A percentile compares a stretch with the other conserved stretches of the same genome.
phyloP scores from a whole-genome alignment of 306 rosid species.

The Glycyrrhiza uralensis region DNA sequence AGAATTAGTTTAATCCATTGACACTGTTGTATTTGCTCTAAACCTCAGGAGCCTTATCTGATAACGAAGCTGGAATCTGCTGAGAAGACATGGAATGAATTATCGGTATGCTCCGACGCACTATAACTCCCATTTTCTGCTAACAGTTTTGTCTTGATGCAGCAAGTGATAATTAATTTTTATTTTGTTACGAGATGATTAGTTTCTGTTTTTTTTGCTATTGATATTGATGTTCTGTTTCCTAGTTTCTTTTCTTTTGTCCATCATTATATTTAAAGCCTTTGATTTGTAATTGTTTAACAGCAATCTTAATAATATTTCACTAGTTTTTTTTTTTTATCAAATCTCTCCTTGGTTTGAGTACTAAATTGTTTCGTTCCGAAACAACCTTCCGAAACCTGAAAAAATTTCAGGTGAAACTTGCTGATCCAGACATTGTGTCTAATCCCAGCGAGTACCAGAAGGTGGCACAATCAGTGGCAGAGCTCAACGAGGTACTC shows the following conservation, averaged over 20 bases:
- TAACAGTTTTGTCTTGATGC: neutral
- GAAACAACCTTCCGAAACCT: too few species aligned
- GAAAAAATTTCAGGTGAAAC: constrained; percentile 59
- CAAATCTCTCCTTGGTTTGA: too few species aligned
- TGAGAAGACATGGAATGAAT: constrained; percentile 91
- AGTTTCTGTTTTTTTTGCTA: too few species aligned
- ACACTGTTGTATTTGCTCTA: neutral
- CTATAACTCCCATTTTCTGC: neutral
- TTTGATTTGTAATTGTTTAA: too few species aligned
- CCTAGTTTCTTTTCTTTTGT: too few species aligned
- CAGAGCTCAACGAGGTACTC: constrained; percentile 82
- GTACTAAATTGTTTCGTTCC: too few species aligned
- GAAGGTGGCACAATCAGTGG: constrained; percentile 87
- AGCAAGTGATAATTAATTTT: too few species aligned
- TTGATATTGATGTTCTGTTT: too few species aligned
- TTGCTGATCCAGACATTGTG: constrained; percentile 85
- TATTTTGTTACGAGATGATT: too few species aligned
- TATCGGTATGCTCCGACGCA: constrained; percentile 53
- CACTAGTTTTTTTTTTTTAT: too few species aligned
- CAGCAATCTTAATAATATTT: too few species aligned
- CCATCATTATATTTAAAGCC: too few species aligned
- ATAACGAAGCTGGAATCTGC: constrained; percentile 87
- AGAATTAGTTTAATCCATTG: neutral
- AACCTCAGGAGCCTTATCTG: constrained; percentile 79
- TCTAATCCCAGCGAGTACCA: constrained; percentile 87